Evolutionary conservation across 192 early-diverging fungal species (phyloP).

Genomic region (Coemansia biformis): DNA sequence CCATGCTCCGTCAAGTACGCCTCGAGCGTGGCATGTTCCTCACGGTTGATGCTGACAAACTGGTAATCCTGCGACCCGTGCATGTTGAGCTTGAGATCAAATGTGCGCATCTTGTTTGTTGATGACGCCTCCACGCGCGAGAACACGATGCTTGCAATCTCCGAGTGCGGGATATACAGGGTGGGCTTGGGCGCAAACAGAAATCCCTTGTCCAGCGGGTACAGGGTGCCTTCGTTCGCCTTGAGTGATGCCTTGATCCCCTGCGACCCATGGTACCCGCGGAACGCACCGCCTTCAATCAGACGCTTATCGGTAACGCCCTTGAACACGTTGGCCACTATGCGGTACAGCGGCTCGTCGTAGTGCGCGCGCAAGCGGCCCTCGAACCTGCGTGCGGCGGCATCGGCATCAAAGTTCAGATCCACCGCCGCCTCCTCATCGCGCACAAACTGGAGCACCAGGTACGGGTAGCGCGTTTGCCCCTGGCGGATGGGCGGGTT

Average conservation of each 20-base stretch:
- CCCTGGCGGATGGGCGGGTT: constrained; percentile 96
- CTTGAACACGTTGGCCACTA: constrained; percentile 80
- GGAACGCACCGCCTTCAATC: constrained; percentile 59
- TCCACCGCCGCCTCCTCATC: constrained; percentile 85
- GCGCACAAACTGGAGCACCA: constrained; percentile 93
- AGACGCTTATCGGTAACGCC: constrained; percentile 74
- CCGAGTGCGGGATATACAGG: constrained; percentile 78
- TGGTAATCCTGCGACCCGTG: constrained; percentile 69
- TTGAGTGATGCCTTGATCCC: constrained; percentile 95
- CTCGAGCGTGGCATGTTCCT: constrained; percentile 81
- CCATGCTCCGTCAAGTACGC: constrained; percentile 78
- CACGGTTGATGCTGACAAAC: constrained; percentile 84
- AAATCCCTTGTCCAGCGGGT: constrained; percentile 90
- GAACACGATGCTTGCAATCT: constrained; percentile 84
- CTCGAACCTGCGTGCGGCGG: constrained; percentile 61
- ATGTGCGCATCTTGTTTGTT: constrained; percentile 61
- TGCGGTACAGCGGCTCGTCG: constrained; percentile 80
- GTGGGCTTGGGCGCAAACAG: constrained; percentile 91
- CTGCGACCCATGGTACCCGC: constrained; percentile 66
- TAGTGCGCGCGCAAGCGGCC: constrained; percentile 75
- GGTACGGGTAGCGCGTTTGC: constrained; percentile 89
- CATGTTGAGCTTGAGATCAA: constrained; percentile 93
- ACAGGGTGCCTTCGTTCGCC: constrained; percentile 92
- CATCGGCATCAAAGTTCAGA: constrained; percentile 78
- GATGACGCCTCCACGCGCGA: constrained; percentile 62